Evolutionary conservation across 2,329 filamentous ascomycete species (phyloP), one percentile per base, ranked within the genome.

Genomic region (Verticillium tricorpus): DNA sequence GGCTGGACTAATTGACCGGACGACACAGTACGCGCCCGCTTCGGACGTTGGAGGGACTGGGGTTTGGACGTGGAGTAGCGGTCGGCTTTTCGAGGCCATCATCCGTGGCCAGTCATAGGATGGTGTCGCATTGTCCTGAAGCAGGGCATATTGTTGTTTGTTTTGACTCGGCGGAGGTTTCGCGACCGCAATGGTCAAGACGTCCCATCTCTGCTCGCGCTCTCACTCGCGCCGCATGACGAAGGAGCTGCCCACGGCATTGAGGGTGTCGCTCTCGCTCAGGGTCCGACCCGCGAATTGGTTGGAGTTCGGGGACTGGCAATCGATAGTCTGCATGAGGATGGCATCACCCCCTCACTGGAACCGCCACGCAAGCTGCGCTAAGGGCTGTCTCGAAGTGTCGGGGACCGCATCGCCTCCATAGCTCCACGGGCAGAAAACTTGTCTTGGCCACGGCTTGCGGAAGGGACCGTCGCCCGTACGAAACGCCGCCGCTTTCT

Each of bases 341-440:
- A 67, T 67, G 60, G 64, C 66, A 69, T 69, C 65, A 63, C 68
- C 69, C 69, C 71, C 65, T 66, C 55, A 57, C 59, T 58, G 45
- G 64, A 60, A 54, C 65, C 67, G 69, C 70, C 70, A 72, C 69
- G 64, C 69, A 72, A 69, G 67, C 67, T 67, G 60, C 67, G 68
- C 70, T 68, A 68, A 67, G 63, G 45, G 28, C 22, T n/a, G 45
- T 22, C 45, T 50, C 19, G 45, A 50, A 50, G 45, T 9, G 45
- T 50, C 45, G 45, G 45, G 45, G 45, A 50, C 45, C 45, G n/a
- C 45, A 50, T 45, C 11, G 11, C 8, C n/a, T 12, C 45, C 45
- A 9, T n/a, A 14, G 34, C n/a, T 50, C 19, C 45, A 11, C 22
- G 45, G 9, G 45, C 45, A n/a, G n/a, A 25, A 22, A 7, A 14